Evolutionary conservation across 73 alveolate genomes (phyloP), one percentile per base, ranked within the genome.

Genomic region (Paramecium tetraurelia): DNA sequence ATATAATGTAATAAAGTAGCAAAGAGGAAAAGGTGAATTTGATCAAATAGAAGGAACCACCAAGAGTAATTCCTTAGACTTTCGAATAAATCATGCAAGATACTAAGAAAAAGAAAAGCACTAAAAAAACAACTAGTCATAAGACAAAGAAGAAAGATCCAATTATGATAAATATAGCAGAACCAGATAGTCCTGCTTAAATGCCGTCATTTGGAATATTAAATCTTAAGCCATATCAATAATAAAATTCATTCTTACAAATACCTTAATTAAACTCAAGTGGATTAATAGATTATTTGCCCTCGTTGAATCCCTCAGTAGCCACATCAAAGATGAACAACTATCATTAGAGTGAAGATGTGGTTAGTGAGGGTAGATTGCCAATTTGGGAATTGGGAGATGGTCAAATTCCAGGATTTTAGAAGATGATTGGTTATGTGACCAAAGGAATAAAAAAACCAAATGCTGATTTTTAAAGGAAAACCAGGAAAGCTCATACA

Each of bases 331-430:
- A 72, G 12, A 72, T 72, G 36, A 72, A 72, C 35, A 72, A 72
- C 10, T 72, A 72, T 72, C 57, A 72, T 20, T 8, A 72, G 10
- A 35, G 59, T 72, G 86, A 72, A 72, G 86, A 72, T 36, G 86
- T 72, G 6, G 86, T 35, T 16, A 72, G 86, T 72, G 86, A 72
- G 31, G 86, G 86, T 14, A 16, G 86, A 6, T 43, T 72, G 18
- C 86, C 86, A 18, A 72, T 72, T 16, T 72, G 86, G 86, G 86
- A 72, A 38, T 36, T 72, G n/a, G 86, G 59, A 16, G 35, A 72
- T 36, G 86, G 84, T 31, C 9, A 63, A 63, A 27, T 72, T 14
- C 59, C 86, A 12, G 86, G 63, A 11, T 72, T 72, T 38, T 29
- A 72, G 18, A 72, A 36, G 16, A 40, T 72, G 59, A 72, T 40